These are phyloP conservation scores for Calonectria henricotiae DNA, from an alignment of 2,329 filamentous ascomycete genomes.

Conservation along the genomic window DNA sequence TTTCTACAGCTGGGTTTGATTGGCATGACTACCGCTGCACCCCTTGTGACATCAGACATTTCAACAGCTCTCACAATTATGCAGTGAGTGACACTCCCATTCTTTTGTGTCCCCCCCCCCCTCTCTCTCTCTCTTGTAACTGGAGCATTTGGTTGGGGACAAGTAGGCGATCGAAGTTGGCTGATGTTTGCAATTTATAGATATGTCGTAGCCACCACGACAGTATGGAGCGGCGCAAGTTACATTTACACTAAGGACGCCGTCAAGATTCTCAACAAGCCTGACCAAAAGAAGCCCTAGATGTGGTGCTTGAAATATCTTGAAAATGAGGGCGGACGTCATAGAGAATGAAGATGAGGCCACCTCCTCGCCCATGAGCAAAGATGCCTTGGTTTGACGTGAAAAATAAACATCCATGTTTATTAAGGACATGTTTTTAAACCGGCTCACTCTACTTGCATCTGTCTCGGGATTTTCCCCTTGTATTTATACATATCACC, in stretches of 20 bases:
- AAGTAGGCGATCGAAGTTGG: not conserved
- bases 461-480: not conserved
- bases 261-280: constrained; percentile 81
- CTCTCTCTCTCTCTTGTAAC: not conserved
- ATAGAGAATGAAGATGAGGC: not conserved
- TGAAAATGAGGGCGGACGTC: not conserved
- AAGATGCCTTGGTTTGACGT: not conserved
- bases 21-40: constrained; percentile 86
- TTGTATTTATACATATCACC: constrained; percentile 12
- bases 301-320: not conserved
- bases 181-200: constrained; percentile 62
- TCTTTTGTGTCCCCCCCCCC: not conserved
- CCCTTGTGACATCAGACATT: constrained; percentile 77
- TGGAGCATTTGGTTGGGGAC: not conserved
- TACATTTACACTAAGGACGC: constrained; percentile 94
- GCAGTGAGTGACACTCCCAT: constrained; percentile 70
- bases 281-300: constrained; percentile 44
- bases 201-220: constrained; percentile 89
- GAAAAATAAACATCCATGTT: not conserved
- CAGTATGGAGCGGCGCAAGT: constrained; percentile 93
- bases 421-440: not conserved
- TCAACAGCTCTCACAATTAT: constrained; percentile 71
- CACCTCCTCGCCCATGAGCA: not conserved
- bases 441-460: not conserved
- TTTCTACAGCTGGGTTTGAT: constrained; percentile 91